These are phyloP conservation scores for Cicer judaicum DNA, from an alignment of 306 rosid species.

Conservation along the genomic window DNA sequence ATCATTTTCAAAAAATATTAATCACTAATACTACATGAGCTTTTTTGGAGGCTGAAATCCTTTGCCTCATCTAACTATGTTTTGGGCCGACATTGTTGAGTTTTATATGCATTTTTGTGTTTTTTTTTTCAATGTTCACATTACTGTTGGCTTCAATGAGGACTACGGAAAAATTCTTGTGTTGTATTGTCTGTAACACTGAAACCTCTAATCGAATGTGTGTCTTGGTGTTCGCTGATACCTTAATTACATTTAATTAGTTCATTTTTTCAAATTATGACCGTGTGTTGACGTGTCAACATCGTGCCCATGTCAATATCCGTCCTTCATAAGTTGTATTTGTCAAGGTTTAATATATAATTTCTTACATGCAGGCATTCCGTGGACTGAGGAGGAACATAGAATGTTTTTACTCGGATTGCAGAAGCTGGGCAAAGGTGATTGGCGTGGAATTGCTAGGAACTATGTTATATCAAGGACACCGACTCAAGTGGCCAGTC, in stretches of 20 bases:
- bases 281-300: too few species aligned
- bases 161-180: background rate
- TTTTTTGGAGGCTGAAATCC: background rate
- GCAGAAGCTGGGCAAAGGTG: constrained; percentile 98
- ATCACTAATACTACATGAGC: background rate
- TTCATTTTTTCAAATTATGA: too few species aligned
- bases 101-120: background rate
- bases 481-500: constrained; percentile 99
- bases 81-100: background rate
- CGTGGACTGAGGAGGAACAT: constrained; percentile 99
- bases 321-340: background rate
- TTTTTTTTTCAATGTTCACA: background rate
- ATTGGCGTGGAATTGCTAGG: constrained; percentile 99
- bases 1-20: background rate
- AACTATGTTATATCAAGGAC: constrained; percentile 91
- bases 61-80: background rate
- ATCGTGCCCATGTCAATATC: too few species aligned
- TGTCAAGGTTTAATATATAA: constrained; percentile 25
- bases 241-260: too few species aligned
- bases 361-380: constrained; percentile 68
- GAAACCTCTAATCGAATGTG: too few species aligned
- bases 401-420: constrained; percentile 96
- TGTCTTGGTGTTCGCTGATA: too few species aligned
- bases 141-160: background rate
- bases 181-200: background rate